Evolutionary conservation across 352 stramenopile genomes (phyloP).

Genomic region (Phytophthora fragariaefolia): DNA sequence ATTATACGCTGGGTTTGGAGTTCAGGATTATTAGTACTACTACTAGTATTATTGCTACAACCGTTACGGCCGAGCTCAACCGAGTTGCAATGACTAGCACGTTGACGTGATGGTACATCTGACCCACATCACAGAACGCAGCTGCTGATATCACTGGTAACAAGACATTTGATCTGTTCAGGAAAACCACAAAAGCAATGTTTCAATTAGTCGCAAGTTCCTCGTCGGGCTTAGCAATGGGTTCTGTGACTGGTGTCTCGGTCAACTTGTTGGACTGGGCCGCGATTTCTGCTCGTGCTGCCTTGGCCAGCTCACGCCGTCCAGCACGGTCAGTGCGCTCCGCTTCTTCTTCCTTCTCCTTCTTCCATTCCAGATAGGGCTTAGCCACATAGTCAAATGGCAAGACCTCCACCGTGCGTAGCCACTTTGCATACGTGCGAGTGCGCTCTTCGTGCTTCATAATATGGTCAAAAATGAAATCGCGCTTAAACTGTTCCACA

Average conservation of each 20-base stretch:
- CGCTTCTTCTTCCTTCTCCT: constrained; percentile 73
- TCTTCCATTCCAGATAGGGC: constrained; percentile 73
- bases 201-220: constrained; percentile 11
- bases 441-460: constrained; percentile 80
- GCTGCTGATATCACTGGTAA: background rate
- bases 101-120: background rate
- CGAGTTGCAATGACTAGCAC: constrained; percentile 7
- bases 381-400: constrained; percentile 76
- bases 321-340: constrained; percentile 42
- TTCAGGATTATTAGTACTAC: background rate
- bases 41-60: constrained; percentile 15
- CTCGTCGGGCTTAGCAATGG: background rate
- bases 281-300: constrained; percentile 25
- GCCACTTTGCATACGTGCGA: constrained; percentile 84
- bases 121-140: background rate
- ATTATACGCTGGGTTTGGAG: constrained; percentile 34
- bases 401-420: constrained; percentile 70
- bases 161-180: constrained; percentile 9
- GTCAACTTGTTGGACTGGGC: constrained; percentile 1
- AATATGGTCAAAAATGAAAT: constrained; percentile 85
- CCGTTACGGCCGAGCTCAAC: constrained; percentile 1
- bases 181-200: background rate
- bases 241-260: constrained; percentile 2
- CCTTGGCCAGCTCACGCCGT: constrained; percentile 52
- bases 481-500: constrained; percentile 83